Evolutionary conservation across 129 eudicot genomes (phyloP), one percentile per base, ranked within the genome.

Genomic region (Rutidosis leptorrhynchoides): DNA sequence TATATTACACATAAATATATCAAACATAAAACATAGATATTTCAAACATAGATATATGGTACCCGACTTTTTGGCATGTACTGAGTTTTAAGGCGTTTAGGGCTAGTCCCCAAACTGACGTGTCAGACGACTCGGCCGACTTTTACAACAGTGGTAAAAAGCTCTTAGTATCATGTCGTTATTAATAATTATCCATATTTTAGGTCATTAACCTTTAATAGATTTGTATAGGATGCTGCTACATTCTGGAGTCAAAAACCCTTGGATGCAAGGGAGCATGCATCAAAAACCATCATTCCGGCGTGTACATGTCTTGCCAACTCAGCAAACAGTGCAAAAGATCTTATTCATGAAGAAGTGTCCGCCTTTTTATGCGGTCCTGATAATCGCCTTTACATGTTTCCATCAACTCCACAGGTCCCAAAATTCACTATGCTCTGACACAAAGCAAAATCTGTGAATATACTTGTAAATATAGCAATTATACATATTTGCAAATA

Each of bases 351-450:
- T 53, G 79, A 80, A 70, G 99, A 94, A 84, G 88, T 83, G 27
- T 82, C 89, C 20, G 82, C 84, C 49, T 94, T 88, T 74, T 77
- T 65, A 69, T 86, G 77, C 71, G 68, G 81, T 71, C 99, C 97
- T 71, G 97, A 94, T 62, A 89, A 84, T 64, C 89, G 84, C 59
- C 82, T 94, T 49, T 94, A 86, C 80, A 86, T 94, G 99, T 94
- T 89, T 81, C 99, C 97, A 53, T 80, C 97, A 69, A 94, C 88
- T 59, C 95, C 87, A 7, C 95, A 94, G 98, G 96, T 92, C 22
- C 9, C 68, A 57, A 68, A 68, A 30, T 22, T 21, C 26, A 54
- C 27, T 48, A 54, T 23, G 22, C 9, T 74, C 17, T 8, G 9
- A 23, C 55, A 40, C 15, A 28, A 45, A 57, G 33, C 15, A 21